Base-by-base conservation (phyloP, 768 basidiomycete genomes). In the Leccinum longicurvipes region DNA sequence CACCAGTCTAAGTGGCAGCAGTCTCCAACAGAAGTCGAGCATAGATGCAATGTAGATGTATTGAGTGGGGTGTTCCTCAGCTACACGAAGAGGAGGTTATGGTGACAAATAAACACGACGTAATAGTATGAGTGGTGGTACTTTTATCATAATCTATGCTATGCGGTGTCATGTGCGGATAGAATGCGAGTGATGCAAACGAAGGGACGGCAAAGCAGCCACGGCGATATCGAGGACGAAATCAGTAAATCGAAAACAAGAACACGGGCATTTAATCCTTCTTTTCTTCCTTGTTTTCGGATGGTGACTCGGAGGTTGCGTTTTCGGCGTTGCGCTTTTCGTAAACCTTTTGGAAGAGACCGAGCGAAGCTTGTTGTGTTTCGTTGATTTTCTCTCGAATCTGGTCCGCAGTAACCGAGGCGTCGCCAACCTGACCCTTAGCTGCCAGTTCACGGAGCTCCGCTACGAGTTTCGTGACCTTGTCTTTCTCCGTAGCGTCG, bases 321-420 rank as follows among this genome's bases (percentile, higher is more conserved):
- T 80, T 81, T 74, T 92, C 90, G 27, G 89, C 87, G 62, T 82
- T 84, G 55, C 88, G 84, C 83, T 96, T 96, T 82, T 94, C 92
- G 71, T 95, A 94, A 14, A 92, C 85, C 86, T 94, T 96, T 75
- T 96, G 90, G 95, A 98, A 98, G 56, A 98, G 87, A 57, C 91
- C 91, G 34, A 98, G 84, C 17, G 93, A 95, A 15, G 95, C 96
- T 65, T 90, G 87, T 69, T 98, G 96, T 5, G 93, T 93, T 77
- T 93, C 93, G 71, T 81, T 85, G 67, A 96, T 88, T 83, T 93
- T 94, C 71, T 89, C 88, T 68, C 91, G 88, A 77, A 99, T 94
- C 54, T 79, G 71, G 39, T 98, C 95, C 32, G 93, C 84, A 54
- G 86, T 91, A 63, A 97, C 75, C 36, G 82, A 82, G 12, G 81